phyloP scores from a whole-genome alignment of 345 rosid species.

The Murraya paniculata region DNA sequence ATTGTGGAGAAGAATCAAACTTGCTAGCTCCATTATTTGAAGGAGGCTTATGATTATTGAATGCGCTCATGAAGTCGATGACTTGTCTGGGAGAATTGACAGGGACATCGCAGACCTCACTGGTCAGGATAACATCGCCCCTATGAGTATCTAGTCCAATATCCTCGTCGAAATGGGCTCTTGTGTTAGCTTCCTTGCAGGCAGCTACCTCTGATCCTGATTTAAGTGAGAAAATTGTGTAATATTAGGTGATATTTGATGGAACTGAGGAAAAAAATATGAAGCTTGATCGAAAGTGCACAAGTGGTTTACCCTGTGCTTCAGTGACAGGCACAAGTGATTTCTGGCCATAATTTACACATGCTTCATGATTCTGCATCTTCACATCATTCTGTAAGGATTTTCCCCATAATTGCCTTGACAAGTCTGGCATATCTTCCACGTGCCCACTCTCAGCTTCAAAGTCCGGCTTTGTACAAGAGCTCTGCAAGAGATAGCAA shows the following conservation, averaged over 20 bases:
- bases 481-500: constrained; percentile 65
- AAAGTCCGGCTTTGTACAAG: constrained; percentile 71
- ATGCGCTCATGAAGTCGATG: constrained; percentile 76
- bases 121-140: constrained; percentile 16
- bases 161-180: constrained; percentile 16
- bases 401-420: constrained; percentile 24
- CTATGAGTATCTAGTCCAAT: constrained; percentile 27
- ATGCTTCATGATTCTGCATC: constrained; percentile 25
- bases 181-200: constrained; percentile 16
- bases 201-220: constrained; percentile 28
- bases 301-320: constrained; percentile 33
- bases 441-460: constrained; percentile 51
- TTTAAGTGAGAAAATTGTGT: background rate
- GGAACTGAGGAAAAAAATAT: background rate
- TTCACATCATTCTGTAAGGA: constrained; percentile 15
- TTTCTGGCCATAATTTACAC: constrained; percentile 18
- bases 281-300: constrained; percentile 8
- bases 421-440: constrained; percentile 33
- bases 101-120: constrained; percentile 21
- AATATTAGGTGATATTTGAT: constrained; percentile 13
- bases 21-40: constrained; percentile 31
- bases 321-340: constrained; percentile 28
- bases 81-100: constrained; percentile 46
- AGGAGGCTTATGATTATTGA: constrained; percentile 26
- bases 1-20: constrained; percentile 44